These are phyloP conservation scores for Phtheirospermum japonicum DNA, from an alignment of 257 asterid species.

Conservation along the genomic window DNA sequence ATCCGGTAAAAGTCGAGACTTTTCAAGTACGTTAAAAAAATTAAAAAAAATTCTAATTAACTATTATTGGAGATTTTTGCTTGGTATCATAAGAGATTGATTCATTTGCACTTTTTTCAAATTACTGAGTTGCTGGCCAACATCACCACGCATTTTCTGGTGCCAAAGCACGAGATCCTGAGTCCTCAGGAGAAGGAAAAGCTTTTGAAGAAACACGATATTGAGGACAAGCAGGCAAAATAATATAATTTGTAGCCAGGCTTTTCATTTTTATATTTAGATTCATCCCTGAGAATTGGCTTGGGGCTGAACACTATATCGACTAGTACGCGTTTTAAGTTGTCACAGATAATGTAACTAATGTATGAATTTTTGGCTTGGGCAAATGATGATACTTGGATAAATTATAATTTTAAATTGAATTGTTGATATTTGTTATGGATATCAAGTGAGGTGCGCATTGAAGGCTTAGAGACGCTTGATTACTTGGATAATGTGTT, in stretches of 20 bases:
- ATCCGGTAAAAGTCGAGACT: conserved; percentile 43
- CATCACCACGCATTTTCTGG: conserved; percentile 39
- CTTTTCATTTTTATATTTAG: background rate
- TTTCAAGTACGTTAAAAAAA: conserved; percentile 35
- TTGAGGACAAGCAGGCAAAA: conserved; percentile 43
- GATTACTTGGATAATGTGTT: too few species aligned
- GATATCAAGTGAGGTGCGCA: too few species aligned
- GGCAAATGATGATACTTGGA: too few species aligned
- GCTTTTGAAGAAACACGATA: conserved; percentile 32
- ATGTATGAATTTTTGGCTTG: too few species aligned
- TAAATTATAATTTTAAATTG: too few species aligned
- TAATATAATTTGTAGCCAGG: background rate
- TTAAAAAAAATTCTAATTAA: too few species aligned
- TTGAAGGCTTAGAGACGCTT: too few species aligned
- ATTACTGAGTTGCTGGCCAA: conserved; percentile 45
- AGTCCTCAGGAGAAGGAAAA: conserved; percentile 39
- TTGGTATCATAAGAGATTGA: conserved; percentile 1
- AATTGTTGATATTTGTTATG: too few species aligned
- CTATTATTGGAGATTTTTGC: background rate
- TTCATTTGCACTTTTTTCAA: conserved; percentile 30
- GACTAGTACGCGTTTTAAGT: background rate
- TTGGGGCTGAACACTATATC: background rate
- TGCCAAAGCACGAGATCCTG: conserved; percentile 39
- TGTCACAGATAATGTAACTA: background rate
- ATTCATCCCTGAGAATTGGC: background rate